Conservation (phyloP, 2,329 filamentous ascomycete genomes). For the Knufia fluminis region DNA sequence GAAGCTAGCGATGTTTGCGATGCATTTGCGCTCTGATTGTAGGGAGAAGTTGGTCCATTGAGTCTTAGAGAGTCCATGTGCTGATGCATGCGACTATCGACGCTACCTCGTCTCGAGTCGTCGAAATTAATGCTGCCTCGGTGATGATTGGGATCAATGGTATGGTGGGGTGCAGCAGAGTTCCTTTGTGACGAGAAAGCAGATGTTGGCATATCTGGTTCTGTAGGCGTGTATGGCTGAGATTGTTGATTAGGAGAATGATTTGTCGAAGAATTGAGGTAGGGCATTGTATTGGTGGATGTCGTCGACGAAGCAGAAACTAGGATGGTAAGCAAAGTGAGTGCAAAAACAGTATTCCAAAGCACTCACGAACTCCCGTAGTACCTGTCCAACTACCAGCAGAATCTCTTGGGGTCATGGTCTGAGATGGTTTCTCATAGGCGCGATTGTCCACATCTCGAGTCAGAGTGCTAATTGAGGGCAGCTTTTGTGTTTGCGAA, state of each 20-base stretch:
- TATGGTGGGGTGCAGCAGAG: slow-evolving; percentile 31
- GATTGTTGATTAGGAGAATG: slow-evolving; percentile 36
- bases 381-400: slow-evolving; percentile 50
- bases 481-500: slow-evolving; percentile 30
- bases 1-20: slow-evolving; percentile 39
- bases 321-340: slow-evolving; percentile 16
- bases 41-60: slow-evolving; percentile 38
- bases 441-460: slow-evolving; percentile 31
- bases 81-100: slow-evolving; percentile 42
- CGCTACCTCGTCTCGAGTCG: slow-evolving; percentile 41
- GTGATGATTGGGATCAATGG: slow-evolving; percentile 41
- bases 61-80: slow-evolving; percentile 26
- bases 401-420: slow-evolving; percentile 45
- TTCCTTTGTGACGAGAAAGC: slow-evolving; percentile 32
- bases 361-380: slow-evolving; percentile 45
- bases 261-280: slow-evolving; percentile 36
- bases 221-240: slow-evolving; percentile 35
- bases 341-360: slow-evolving; percentile 16
- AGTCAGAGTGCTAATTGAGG: slow-evolving; percentile 40
- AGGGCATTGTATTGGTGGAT: slow-evolving; percentile 38
- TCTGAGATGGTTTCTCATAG: slow-evolving; percentile 35
- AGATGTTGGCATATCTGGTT: slow-evolving; percentile 30
- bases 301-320: slow-evolving; percentile 39
- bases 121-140: slow-evolving; percentile 34
- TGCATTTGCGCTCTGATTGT: slow-evolving; percentile 30